Evolutionary conservation across 1,139 yeast species (phyloP).

Genomic region (Neolecta irregularis): DNA sequence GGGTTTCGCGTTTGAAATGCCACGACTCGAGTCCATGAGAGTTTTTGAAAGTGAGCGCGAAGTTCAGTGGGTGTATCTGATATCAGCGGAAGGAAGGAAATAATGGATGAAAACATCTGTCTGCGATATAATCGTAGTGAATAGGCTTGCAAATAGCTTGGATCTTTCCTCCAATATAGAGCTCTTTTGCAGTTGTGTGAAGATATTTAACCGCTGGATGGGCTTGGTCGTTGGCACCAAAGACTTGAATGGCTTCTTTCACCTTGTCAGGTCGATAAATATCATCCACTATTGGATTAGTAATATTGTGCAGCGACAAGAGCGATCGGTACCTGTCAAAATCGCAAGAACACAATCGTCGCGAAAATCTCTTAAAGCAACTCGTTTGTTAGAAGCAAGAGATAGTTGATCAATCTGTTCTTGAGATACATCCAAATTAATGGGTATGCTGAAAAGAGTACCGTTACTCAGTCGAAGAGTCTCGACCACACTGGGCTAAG

Average conservation of each 20-base stretch:
- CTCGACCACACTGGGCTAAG: conserved; percentile 64
- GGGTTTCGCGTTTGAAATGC: conserved; percentile 98
- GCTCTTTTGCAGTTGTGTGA: conserved; percentile 59
- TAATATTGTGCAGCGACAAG: not conserved
- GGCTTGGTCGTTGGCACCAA: conserved; percentile 83
- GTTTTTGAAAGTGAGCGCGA: conserved; percentile 62
- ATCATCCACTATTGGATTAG: conserved; percentile 44
- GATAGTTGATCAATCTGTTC: conserved; percentile 32
- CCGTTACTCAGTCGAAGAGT: conserved; percentile 65
- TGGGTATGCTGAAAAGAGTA: conserved; percentile 82
- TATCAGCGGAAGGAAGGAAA: too few relatives aligned
- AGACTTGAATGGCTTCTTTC: conserved; percentile 67
- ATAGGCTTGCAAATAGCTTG: conserved; percentile 73
- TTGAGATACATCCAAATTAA: conserved; percentile 62
- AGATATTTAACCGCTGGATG: conserved; percentile 83
- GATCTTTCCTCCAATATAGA: conserved; percentile 72
- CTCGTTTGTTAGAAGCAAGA: conserved; percentile 41
- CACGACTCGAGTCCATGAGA: conserved; percentile 81
- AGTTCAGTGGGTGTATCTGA: conserved; percentile 85
- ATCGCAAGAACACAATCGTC: conserved; percentile 72
- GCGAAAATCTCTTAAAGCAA: conserved; percentile 68
- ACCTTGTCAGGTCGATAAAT: conserved; percentile 69
- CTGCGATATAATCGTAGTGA: conserved; percentile 79
- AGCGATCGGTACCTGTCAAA: conserved; percentile 29
- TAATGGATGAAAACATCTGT: too few relatives aligned